Base-by-base conservation (phyloP, 805 yeast species). In the Wickerhamiella occidentalis region DNA sequence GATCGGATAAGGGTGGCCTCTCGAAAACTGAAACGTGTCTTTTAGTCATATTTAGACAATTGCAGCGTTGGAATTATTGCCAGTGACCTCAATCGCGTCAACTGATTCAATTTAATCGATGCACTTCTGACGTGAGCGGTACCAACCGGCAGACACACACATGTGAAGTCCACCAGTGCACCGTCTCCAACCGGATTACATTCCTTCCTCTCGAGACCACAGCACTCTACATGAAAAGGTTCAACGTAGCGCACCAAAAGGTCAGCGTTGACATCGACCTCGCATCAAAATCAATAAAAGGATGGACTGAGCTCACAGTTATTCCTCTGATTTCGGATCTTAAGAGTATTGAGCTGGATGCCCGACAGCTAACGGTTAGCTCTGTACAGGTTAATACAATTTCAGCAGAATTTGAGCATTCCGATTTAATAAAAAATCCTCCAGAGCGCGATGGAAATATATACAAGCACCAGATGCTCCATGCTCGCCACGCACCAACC, bases 241-340 rank as follows among this genome's bases (percentile, higher is more conserved):
- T 84, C 62, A 79, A 75, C 58, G 75, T 90, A 19, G 87, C 90
- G 3, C 94, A 87, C 63, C 96, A 90, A 64, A 75, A 82, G 56
- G 83, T 90, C 12, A 73, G 76, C 22, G 66, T 90, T 17, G 95
- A 88, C 61, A 77, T 90, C 3, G 94, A 87, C 62, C 68, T 88
- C 40, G 73, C 78, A n/a, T 68, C 71, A 15, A 72, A 75, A 53
- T 58, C 67, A 18, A 67, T 87, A 5, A 61, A 59, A 0, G 98
- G 97, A 13, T 73, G 76, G 55, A 86, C 96, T 0, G 96, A 88
- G 60, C 67, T 92, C 28, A 82, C 92, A 1, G 70, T 88, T 2
- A 71, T 84, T 15, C 96, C 98, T 0, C 67, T 77, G 13, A 76
- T 79, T 47, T 68, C 79, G 18, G 58, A 69, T 1, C 67, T 90